Conservation (phyloP, 129 eudicot genomes). For the Calendula officinalis region DNA sequence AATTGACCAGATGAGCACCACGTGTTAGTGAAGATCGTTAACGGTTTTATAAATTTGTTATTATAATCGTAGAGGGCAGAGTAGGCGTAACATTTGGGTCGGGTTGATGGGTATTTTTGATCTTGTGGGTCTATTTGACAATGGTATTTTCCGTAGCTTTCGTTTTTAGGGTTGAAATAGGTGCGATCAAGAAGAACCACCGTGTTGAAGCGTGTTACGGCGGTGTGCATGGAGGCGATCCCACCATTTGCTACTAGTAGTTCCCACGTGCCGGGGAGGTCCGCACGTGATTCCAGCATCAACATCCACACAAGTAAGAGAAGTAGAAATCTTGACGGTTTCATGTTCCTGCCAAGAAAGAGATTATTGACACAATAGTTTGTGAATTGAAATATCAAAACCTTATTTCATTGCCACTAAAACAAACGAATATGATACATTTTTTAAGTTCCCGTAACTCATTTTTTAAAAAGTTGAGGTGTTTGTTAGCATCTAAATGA, state of each 20-base stretch:
- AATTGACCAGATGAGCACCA: constrained; percentile 96
- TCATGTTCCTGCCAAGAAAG: constrained; percentile 11
- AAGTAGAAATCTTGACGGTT: constrained; percentile 9
- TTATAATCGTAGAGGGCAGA: constrained; percentile 47
- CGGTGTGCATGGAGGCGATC: constrained; percentile 91
- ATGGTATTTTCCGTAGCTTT: constrained; percentile 33
- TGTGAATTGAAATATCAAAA: background rate
- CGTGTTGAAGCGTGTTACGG: constrained; percentile 73
- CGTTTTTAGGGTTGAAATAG: constrained; percentile 50
- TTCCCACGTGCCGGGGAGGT: constrained; percentile 77
- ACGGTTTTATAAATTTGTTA: constrained; percentile 45
- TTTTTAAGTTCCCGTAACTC: too few species aligned
- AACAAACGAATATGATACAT: too few species aligned
- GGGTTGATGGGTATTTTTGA: background rate
- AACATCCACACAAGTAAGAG: constrained; percentile 22
- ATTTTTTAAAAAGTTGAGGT: too few species aligned
- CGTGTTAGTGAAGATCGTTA: constrained; percentile 66
- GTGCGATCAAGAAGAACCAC: constrained; percentile 82
- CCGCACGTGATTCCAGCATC: constrained; percentile 32
- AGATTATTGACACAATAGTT: background rate
- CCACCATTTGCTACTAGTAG: constrained; percentile 67
- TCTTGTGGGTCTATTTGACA: constrained; percentile 33
- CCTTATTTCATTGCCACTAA: too few species aligned
- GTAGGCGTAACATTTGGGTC: constrained; percentile 62
- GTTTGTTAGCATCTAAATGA: too few species aligned